Percentiles rank a stretch among this genome's conserved stretches.
Conservation (phyloP, 148 eudicot genomes). For the Gaultheria prostrata region DNA sequence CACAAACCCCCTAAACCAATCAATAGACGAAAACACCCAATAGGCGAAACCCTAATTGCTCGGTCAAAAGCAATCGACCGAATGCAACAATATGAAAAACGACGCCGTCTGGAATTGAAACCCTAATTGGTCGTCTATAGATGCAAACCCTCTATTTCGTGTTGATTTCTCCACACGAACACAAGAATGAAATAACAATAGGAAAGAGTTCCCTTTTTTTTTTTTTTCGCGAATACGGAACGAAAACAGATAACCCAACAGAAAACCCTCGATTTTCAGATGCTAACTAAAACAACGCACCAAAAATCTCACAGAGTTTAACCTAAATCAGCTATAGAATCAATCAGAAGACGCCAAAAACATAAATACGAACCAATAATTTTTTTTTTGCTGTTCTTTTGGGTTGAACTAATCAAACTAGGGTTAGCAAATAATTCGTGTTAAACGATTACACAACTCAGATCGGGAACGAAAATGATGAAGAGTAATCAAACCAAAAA, state of each 20-base stretch:
- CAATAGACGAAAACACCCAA: constrained; percentile 6
- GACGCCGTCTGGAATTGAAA: background rate
- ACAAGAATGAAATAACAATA: constrained; percentile 5
- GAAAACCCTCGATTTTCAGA: constrained; percentile 81
- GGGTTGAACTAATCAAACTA: constrained; percentile 16
- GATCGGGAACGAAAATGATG: background rate
- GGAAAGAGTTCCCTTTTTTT: constrained; percentile 12
- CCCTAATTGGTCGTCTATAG: background rate
- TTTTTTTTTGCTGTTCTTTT: background rate
- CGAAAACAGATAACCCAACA: constrained; percentile 14
- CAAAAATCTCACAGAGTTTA: constrained; percentile 77
- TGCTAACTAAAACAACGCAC: constrained; percentile 71
- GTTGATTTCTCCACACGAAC: background rate
- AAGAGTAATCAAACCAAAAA: background rate
- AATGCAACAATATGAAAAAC: background rate
- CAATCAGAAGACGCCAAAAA: background rate
- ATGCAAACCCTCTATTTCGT: constrained; percentile 15
- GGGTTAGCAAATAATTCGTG: constrained; percentile 22
- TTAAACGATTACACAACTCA: background rate
- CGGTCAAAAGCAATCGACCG: background rate
- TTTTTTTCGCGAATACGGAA: background rate
- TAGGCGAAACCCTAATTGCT: background rate
- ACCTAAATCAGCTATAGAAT: constrained; percentile 18
- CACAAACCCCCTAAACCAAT: constrained; percentile 10
- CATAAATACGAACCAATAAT: constrained; percentile 18